Evolutionary conservation across 2,329 filamentous ascomycete genomes (phyloP), one percentile per base, ranked within the genome.

Genomic region (Aspergillus hortae): DNA sequence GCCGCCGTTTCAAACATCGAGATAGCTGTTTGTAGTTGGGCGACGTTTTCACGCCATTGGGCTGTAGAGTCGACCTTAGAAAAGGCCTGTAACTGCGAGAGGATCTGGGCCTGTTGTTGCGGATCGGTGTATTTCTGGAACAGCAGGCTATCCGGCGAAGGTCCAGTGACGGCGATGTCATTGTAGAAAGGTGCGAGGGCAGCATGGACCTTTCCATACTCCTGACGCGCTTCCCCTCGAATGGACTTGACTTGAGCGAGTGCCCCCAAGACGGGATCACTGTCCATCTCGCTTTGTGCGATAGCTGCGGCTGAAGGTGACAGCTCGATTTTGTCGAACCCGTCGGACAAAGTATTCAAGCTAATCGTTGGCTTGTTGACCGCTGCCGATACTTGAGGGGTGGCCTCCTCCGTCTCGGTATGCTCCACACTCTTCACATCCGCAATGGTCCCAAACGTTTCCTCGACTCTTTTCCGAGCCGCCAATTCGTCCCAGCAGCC

Each of bases 121-220:
- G 94, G 92, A 60, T 95, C 88, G 40, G 86, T 82, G 66, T 95
- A 97, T 10, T 87, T 88, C 61, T 88, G 85, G 72, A 97, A 99
- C 7, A 97, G 78, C 32, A 90, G 79, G 6, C 89, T 90, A 58
- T 96, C 88, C 12, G 88, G 83, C 38, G 68, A 74, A 88, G 90
- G 56, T 77, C 89, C 73, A 2, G 87, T 85, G 56, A 77, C 80
- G 33, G 82, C 84, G 40, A 97, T 81, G 67, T 99, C 90, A 58
- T 84, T 83, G 72, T 97, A 99, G 62, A 95, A 92, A 0, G 92
- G 92, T 10, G 86, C 89, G 60, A 99, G 73, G 4, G 89, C 88
- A n/a, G 86, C 87, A 70, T 97, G 95, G 12, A 97, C 80, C 68
- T 88, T 95, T 14, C 88, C 92, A 67, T 92, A 99, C 70, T 97